Evolutionary conservation across 2,329 filamentous ascomycete genomes (phyloP), one percentile per base, ranked within the genome.

Genomic region (Gremmenia infestans): DNA sequence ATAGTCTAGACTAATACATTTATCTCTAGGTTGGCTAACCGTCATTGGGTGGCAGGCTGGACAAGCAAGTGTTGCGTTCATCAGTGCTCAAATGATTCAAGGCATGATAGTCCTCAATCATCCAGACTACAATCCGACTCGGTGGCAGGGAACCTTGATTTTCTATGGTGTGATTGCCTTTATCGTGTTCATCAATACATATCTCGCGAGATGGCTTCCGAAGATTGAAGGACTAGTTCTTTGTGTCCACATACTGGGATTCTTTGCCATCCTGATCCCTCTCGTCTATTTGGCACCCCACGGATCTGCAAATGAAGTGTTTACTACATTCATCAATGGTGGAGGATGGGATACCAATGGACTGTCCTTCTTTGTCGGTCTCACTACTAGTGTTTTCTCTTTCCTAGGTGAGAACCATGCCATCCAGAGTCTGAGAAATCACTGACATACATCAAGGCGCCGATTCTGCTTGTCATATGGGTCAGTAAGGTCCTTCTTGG

Each of bases 191-290:
- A 70, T 78, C 64, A 78, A 78, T 63, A 79, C 76, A 0, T 71
- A 77, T 6, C 68, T 78, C 15, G 76, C 69, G 37, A 71, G 69
- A 1, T 65, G 70, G 12, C 70, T 83, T 17, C 76, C 81, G 23
- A 72, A 76, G 48, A 72, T 83, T 43, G 80, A 83, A 63, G 74
- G 73, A 0, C 49, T 77, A 5, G 73, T 81, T 48, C 67, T 83
- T 23, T 71, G 77, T 39, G 61, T 82, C 7, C 79, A 82, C 42
- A 64, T 74, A n/a, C 48, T 69, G 2, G 67, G 69, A 35, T 74
- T 74, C 54, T 69, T 74, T 48, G 71, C 67, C 5, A 63, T 74
- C 43, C 45, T 73, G 4, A 67, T 75, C 5, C 67, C 71, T 1
- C 55, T 74, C 19, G 63, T 73, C 9, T 61, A 69, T 48, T 63